These are phyloP conservation scores for Caryocar brasiliense DNA, from an alignment of 441 rosid species.

Conservation along the genomic window DNA sequence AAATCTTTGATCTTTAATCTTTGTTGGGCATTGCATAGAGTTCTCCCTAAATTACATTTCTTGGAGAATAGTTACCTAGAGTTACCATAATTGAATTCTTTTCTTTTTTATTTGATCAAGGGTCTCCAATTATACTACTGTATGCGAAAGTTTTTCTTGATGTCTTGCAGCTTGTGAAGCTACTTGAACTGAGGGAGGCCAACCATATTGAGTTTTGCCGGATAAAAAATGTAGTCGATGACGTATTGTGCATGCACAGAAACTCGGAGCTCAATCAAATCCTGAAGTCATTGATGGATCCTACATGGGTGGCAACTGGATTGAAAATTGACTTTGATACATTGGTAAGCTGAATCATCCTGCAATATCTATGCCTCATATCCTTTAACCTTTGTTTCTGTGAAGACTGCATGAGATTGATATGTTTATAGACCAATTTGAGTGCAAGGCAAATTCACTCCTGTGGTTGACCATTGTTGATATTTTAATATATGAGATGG, in stretches of 20 bases:
- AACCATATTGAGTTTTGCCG: constrained; percentile 91
- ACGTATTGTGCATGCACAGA: constrained; percentile 61
- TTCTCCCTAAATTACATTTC: no score
- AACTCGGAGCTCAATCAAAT: constrained; percentile 60
- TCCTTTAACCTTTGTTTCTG: no score
- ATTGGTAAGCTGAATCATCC: constrained; percentile 37
- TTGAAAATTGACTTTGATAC: constrained; percentile 76
- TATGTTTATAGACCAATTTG: no score
- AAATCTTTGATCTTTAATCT: no score
- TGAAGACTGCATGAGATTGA: no score
- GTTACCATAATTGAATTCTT: no score
- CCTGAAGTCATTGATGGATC: constrained; percentile 72
- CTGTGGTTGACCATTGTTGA: no score
- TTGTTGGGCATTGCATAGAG: no score
- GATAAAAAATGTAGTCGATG: constrained; percentile 74
- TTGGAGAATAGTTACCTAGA: no score
- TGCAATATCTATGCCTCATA: background rate
- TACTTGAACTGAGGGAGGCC: constrained; percentile 86
- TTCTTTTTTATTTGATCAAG: no score
- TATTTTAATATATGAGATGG: no score
- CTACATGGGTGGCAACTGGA: constrained; percentile 93
- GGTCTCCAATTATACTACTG: background rate
- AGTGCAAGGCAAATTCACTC: no score
- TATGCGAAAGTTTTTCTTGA: constrained; percentile 11
- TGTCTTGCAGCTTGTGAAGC: constrained; percentile 78